Evolutionary conservation across 495 filamentous ascomycete genomes (phyloP), one percentile per base, ranked within the genome.

Genomic region (Xylaria intraflava): DNA sequence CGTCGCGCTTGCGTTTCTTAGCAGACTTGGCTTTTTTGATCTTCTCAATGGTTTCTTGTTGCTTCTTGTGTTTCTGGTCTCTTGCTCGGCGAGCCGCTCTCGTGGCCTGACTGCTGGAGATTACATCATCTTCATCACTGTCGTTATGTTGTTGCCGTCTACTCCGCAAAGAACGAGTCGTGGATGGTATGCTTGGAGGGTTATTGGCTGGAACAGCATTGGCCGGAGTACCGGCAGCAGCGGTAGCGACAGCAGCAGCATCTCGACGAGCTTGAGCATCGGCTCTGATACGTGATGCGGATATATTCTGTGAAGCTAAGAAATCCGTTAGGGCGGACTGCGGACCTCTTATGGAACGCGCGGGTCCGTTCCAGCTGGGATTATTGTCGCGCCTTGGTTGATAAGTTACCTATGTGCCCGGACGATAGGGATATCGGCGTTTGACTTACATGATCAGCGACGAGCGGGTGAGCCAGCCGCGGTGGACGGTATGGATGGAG

Each of bases 261-360:
- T 69, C 68, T 73, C 80, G 72, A 78, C 76, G 67, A 20, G 66
- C 67, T 11, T 72, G 55, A 5, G 71, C 84, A 53, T 89, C 82
- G 49, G 80, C 69, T 35, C 80, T 77, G 57, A 95, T 95, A 55
- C 88, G 83, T 26, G 75, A 72, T 5, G 89, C 89, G n/a, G 87
- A 91, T 64, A 95, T 95, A 57, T 93, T 93, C 66, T 96, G 86
- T 10, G 88, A 85, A 82, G 86, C 87, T 23, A 94, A 71, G 57
- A 89, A 94, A 58, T 90, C 85, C 0, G 87, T 92, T 47, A 94
- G 72, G 26, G 89, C 89, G 17, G 88, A 92, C 59, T 82, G 83
- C 19, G 60, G 62, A 1, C 62, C 60, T 16, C 46, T 29, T 33
- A 63, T 63, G 6, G 26, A 27, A 19, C 36, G 51, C 23, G 24